phyloP scores from a whole-genome alignment of 495 filamentous ascomycete genomes.

The Aspergillus indologenus region DNA sequence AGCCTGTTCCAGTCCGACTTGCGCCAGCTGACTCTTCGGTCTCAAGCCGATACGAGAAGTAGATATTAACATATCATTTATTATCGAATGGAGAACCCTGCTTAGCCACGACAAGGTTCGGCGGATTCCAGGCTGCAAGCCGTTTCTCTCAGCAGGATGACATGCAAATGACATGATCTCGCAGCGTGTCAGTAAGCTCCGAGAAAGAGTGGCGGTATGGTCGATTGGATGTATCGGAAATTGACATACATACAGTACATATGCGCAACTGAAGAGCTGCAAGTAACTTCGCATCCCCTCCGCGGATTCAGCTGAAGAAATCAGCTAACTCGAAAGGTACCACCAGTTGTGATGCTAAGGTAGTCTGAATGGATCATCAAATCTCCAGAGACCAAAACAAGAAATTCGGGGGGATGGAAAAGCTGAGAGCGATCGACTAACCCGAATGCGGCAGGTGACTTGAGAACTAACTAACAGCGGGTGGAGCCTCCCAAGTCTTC shows the following conservation, averaged over 20 bases:
- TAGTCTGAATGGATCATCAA: background rate
- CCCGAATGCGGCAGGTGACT: background rate
- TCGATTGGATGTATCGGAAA: background rate
- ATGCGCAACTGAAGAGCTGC: background rate
- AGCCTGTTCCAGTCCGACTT: background rate
- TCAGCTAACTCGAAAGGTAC: background rate
- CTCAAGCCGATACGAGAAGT: too few species aligned
- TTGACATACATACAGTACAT: too few species aligned
- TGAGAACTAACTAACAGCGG: background rate
- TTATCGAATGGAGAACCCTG: background rate
- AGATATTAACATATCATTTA: background rate
- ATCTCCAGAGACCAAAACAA: background rate
- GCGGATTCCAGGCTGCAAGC: too few species aligned
- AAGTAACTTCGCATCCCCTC: background rate
- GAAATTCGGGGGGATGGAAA: background rate
- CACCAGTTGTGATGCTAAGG: background rate
- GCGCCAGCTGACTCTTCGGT: background rate
- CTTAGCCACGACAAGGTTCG: background rate
- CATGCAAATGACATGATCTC: background rate
- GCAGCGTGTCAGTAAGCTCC: background rate
- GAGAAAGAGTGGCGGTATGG: background rate
- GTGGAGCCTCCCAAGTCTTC: background rate
- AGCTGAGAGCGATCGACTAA: background rate
- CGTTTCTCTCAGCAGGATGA: background rate
- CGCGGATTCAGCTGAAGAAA: background rate